These are phyloP conservation scores for Stevia rebaudiana DNA, from an alignment of 140 eudicot genomes.

Conservation along the genomic window DNA sequence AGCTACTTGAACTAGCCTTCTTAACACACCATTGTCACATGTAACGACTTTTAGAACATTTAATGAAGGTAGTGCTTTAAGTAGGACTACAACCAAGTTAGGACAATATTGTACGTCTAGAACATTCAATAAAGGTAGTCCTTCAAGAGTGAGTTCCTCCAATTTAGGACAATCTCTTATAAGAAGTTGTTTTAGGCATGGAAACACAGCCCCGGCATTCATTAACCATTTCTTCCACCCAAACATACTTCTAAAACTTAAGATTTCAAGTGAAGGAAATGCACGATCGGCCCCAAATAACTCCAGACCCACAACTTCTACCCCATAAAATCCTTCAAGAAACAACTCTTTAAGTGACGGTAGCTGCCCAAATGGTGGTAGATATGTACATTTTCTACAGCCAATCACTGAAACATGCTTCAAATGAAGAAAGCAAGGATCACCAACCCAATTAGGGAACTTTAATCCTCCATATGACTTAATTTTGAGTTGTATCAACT, in stretches of 20 bases:
- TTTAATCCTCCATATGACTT: too few relatives aligned
- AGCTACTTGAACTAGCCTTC: too few relatives aligned
- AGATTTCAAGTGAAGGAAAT: conserved; percentile 11
- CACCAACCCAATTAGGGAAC: too few relatives aligned
- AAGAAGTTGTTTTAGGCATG: not conserved
- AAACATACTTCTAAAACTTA: not conserved
- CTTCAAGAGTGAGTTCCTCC: not conserved
- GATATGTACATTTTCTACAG: too few relatives aligned
- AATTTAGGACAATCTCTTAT: conserved; percentile 3
- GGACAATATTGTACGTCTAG: not conserved
- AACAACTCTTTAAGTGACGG: not conserved
- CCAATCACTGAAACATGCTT: too few relatives aligned
- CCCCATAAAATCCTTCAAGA: not conserved
- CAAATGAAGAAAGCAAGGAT: too few relatives aligned
- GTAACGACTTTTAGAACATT: too few relatives aligned
- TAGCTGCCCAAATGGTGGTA: too few relatives aligned
- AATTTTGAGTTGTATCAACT: too few relatives aligned
- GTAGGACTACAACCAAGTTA: too few relatives aligned
- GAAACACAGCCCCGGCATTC: not conserved
- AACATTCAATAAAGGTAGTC: not conserved
- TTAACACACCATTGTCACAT: too few relatives aligned
- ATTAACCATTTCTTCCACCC: conserved; percentile 18
- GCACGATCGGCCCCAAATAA: not conserved
- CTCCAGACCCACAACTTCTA: not conserved
- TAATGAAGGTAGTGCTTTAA: too few relatives aligned